Base-by-base conservation (phyloP, 163 green algal genomes). In the Chlorella variabilis region DNA sequence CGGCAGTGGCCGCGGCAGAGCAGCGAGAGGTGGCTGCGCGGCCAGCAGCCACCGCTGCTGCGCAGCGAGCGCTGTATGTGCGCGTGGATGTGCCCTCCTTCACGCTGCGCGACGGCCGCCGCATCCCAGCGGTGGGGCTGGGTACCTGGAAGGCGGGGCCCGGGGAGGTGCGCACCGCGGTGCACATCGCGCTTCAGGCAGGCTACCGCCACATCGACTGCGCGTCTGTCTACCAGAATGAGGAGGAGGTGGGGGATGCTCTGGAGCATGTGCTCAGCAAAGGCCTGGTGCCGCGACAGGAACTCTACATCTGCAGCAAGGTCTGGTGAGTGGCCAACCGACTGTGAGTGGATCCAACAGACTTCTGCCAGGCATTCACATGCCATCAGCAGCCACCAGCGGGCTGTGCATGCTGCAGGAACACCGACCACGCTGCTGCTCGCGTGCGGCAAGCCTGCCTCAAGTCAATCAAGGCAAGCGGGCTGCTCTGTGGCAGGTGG, bases 151-250 rank as follows among this genome's bases (percentile, higher is more conserved):
- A 91, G 80, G 84, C 85, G 9, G 80, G 86, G 21, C 70, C 67
- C 20, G 84, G 85, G n/a, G 73, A 92, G 58, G 88, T 92, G 27
- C 61, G 79, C 31, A 18, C 66, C 0, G 92, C 92, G 27, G 92
- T 96, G 21, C 36, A 89, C 27, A 75, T 74, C 15, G 90, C 94
- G 0, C 73, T 98, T 39, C 77, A 89, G 49, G 84, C 84, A 11
- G 94, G 94, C 1, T 97, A 97, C 84, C 84, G 90, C 17, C 91
- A 97, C 87, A 93, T 98, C 51, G 95, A 98, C 75, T 96, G 91
- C 73, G 95, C 95, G 1, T 54, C 83, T 29, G 78, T 92, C 20
- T 97, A 96, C 77, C 68, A 78, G 38, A 96, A 97, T 77, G 91
- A 97, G 78, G 78, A 85, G 27, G 90, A 95, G 77, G 90, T 98